These are phyloP conservation scores for Steccherinum ochraceum DNA, from an alignment of 768 basidiomycete species.

Conservation along the genomic window DNA sequence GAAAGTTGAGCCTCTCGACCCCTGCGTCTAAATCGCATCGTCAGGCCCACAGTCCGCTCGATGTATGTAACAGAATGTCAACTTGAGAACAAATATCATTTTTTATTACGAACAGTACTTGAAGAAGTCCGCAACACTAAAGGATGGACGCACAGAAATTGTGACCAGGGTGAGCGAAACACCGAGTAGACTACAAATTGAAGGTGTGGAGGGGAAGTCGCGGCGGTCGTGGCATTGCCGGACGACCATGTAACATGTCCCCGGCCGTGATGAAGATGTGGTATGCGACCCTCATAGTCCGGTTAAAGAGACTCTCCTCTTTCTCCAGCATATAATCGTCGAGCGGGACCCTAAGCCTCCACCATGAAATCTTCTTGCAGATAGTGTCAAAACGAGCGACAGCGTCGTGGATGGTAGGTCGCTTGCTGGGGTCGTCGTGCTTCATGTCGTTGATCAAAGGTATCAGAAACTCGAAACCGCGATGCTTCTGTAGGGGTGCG, in stretches of 20 bases:
- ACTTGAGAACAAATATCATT: too few species aligned
- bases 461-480: constrained; percentile 26
- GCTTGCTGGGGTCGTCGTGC: constrained; percentile 23
- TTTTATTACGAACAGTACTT: too few species aligned
- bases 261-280: background rate
- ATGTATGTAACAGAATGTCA: too few species aligned
- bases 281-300: background rate
- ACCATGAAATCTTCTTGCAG: constrained; percentile 10
- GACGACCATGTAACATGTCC: background rate
- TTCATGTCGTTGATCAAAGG: constrained; percentile 27
- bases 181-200: too few species aligned
- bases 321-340: background rate
- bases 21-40: too few species aligned
- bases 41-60: too few species aligned
- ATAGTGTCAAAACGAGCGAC: constrained; percentile 13
- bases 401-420: constrained; percentile 21
- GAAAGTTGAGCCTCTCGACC: too few species aligned
- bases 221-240: background rate
- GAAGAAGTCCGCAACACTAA: too few species aligned
- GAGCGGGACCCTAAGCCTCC: constrained; percentile 27
- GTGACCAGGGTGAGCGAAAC: too few species aligned
- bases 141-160: too few species aligned
- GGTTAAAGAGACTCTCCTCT: background rate
- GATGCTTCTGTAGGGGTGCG: constrained; percentile 9
- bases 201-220: background rate